Evolutionary conservation across 331 rosid species (phyloP).

Genomic region (Malus hybrid): DNA sequence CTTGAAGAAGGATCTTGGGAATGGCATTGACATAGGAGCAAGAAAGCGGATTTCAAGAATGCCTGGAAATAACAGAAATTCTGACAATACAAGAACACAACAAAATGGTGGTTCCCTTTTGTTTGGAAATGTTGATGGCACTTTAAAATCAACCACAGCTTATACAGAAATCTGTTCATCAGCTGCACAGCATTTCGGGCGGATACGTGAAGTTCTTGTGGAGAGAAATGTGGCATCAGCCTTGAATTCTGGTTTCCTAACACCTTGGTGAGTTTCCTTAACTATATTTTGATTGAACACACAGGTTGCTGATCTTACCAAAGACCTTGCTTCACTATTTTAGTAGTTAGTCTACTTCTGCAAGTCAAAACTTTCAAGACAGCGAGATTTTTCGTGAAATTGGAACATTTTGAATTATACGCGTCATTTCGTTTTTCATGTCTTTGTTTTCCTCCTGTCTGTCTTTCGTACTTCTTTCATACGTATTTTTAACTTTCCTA

Average conservation of each 20-base stretch:
- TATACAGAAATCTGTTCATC: conserved; percentile 72
- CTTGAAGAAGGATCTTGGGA: conserved; percentile 62
- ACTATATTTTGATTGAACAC: background rate
- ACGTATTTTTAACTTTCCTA: background rate
- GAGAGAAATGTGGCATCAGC: conserved; percentile 84
- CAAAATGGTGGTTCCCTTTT: conserved; percentile 43
- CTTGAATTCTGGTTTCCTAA: conserved; percentile 85
- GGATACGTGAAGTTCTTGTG: conserved; percentile 86
- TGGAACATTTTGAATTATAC: no score
- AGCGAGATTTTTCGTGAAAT: background rate
- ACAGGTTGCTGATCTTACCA: background rate
- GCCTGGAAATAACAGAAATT: conserved; percentile 43
- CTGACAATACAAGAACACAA: conserved; percentile 29
- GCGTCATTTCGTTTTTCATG: background rate
- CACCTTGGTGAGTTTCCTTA: conserved; percentile 68
- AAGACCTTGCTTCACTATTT: no score
- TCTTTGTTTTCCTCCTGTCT: background rate
- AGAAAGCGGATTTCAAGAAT: conserved; percentile 63
- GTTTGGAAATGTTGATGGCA: conserved; percentile 50
- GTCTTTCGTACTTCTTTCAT: background rate
- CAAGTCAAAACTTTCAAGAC: background rate
- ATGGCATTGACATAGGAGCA: conserved; percentile 59
- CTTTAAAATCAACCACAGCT: conserved; percentile 52
- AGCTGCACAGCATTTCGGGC: conserved; percentile 80
- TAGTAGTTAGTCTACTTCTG: background rate